Conservation (phyloP, 2,329 filamentous ascomycete genomes). For the Rhinocladiella similis region DNA sequence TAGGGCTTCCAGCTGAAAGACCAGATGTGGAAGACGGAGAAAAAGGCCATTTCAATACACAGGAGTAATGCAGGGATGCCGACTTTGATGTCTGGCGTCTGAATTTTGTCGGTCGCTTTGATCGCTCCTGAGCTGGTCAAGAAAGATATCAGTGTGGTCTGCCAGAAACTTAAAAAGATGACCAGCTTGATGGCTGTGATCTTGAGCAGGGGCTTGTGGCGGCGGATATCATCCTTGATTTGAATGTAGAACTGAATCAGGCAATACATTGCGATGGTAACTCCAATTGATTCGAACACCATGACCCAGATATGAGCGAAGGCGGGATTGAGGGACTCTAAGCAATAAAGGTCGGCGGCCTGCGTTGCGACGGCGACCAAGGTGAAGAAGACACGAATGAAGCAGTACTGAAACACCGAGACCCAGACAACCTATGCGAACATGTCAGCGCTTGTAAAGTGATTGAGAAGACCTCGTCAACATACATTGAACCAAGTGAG, state of each 20-base stretch:
- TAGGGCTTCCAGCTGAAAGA: constrained; percentile 80
- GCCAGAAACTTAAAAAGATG: constrained; percentile 91
- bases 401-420: constrained; percentile 82
- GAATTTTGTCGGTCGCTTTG: constrained; percentile 61
- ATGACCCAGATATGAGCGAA: constrained; percentile 85
- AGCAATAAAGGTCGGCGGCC: constrained; percentile 70
- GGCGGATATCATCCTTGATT: constrained; percentile 65
- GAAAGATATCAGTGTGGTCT: constrained; percentile 63
- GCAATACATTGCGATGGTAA: constrained; percentile 85
- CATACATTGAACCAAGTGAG: constrained; percentile 82
- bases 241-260: constrained; percentile 85
- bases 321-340: constrained; percentile 71
- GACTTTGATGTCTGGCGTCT: constrained; percentile 74
- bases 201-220: constrained; percentile 75
- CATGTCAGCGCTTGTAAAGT: neutral
- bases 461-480: neutral
- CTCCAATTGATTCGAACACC: constrained; percentile 68
- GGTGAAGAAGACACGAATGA: constrained; percentile 77
- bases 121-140: constrained; percentile 64
- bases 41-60: constrained; percentile 82
- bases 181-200: constrained; percentile 85
- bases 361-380: constrained; percentile 74
- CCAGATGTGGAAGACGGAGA: constrained; percentile 75
- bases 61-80: constrained; percentile 76
- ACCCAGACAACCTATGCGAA: constrained; percentile 68